These are phyloP conservation scores for Chalara sp. DNA, from an alignment of 2,329 filamentous ascomycete genomes.

Conservation along the genomic window DNA sequence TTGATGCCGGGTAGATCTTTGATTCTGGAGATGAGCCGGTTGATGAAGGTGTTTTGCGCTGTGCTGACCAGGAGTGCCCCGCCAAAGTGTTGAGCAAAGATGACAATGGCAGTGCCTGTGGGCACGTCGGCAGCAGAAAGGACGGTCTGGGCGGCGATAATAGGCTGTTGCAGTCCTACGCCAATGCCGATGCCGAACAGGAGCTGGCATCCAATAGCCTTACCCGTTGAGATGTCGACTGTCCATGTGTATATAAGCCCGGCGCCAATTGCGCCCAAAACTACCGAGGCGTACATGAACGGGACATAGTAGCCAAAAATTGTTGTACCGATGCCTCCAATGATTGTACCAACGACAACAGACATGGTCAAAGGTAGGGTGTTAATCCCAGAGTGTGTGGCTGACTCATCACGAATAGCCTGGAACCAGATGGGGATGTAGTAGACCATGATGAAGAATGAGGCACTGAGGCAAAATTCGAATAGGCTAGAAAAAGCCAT, in stretches of 20 bases:
- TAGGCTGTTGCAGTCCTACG: constrained; percentile 13
- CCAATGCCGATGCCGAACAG: constrained; percentile 16
- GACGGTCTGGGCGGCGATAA: constrained; percentile 14
- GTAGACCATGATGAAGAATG: constrained; percentile 7
- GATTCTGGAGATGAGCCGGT: constrained; percentile 24
- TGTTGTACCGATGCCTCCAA: constrained; percentile 2
- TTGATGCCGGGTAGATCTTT: constrained; percentile 32
- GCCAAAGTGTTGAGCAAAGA: constrained; percentile 26
- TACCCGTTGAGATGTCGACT: constrained; percentile 2
- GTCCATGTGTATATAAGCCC: constrained; percentile 26
- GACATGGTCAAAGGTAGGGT: constrained; percentile 13
- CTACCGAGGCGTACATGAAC: constrained; percentile 19
- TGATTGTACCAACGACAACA: constrained; percentile 8
- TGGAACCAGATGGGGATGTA: constrained; percentile 25
- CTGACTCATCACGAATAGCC: constrained; percentile 15
- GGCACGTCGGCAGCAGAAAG: constrained; percentile 13
- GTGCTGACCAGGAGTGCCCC: constrained; percentile 27
- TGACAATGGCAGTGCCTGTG: constrained; percentile 20
- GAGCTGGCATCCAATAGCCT: constrained; percentile 9
- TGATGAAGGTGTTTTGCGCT: constrained; percentile 13
- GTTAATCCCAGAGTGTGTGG: constrained; percentile 13
- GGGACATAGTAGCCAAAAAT: constrained; percentile 10
- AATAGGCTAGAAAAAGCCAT: constrained; percentile 7
- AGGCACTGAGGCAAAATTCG: constrained; percentile 2
- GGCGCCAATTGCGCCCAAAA: constrained; percentile 21